phyloP scores from a whole-genome alignment of 345 rosid species.

The Zanthoxylum bungeanum region DNA sequence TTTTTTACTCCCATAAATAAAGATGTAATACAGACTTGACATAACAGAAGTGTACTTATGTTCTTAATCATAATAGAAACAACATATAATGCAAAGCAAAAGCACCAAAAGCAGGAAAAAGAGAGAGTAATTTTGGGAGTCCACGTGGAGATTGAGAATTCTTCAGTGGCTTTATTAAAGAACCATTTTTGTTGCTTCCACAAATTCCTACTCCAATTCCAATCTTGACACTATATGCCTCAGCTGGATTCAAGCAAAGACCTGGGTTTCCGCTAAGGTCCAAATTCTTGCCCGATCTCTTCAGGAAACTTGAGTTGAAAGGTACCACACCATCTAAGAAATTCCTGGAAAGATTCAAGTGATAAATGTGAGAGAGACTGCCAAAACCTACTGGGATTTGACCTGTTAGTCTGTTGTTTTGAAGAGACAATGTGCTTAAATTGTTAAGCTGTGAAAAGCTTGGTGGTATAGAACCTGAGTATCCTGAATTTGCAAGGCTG shows the following conservation, averaged over 20 bases:
- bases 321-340: constrained; percentile 66
- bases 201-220: constrained; percentile 69
- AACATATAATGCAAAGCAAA: constrained; percentile 25
- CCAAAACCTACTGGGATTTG: constrained; percentile 57
- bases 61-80: constrained; percentile 23
- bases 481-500: constrained; percentile 74
- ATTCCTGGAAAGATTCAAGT: constrained; percentile 77
- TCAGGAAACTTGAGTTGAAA: constrained; percentile 58
- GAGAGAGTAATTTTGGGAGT: constrained; percentile 22
- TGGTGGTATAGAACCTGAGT: constrained; percentile 59
- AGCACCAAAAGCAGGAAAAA: constrained; percentile 28
- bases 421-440: constrained; percentile 74
- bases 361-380: constrained; percentile 55
- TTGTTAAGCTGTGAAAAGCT: constrained; percentile 52
- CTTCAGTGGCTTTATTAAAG: constrained; percentile 32
- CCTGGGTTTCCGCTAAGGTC: constrained; percentile 78
- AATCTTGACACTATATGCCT: constrained; percentile 50
- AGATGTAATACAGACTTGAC: constrained; percentile 8
- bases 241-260: constrained; percentile 69
- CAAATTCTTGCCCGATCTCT: constrained; percentile 69
- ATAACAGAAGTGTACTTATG: background rate
- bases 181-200: constrained; percentile 41
- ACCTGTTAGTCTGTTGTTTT: constrained; percentile 70
- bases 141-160: constrained; percentile 42
- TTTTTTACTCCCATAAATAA: background rate